Percentiles rank a stretch among this genome's conserved stretches.
Evolutionary conservation across 129 eudicot genomes (phyloP).

Genomic region (Daucus carota): DNA sequence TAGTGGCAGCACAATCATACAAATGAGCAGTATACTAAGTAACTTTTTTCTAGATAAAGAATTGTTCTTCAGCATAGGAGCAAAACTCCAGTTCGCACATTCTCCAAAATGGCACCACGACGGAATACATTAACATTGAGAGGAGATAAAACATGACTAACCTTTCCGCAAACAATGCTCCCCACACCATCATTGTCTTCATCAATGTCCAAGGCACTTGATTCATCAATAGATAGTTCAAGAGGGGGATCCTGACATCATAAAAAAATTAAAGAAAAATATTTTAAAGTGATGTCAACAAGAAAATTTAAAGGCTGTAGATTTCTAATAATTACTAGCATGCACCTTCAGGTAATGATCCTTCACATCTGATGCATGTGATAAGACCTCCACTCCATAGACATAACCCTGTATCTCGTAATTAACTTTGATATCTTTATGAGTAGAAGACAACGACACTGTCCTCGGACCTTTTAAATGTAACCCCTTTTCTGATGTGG

Average conservation of each 20-base stretch:
- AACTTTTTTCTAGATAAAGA: neutral
- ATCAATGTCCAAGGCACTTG: constrained; percentile 56
- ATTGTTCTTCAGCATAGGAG: neutral
- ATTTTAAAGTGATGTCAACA: constrained; percentile 3
- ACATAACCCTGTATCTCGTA: constrained; percentile 44
- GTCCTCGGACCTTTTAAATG: constrained; percentile 22
- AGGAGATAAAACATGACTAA: constrained; percentile 4
- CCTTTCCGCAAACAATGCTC: constrained; percentile 92
- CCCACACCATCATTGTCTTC: constrained; percentile 68
- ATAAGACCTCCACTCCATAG: constrained; percentile 41
- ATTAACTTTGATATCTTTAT: constrained; percentile 25
- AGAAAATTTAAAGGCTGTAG: neutral
- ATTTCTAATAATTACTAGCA: constrained; percentile 9
- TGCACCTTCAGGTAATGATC: constrained; percentile 48
- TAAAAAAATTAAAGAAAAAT: neutral
- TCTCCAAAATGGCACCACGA: neutral
- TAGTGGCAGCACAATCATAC: neutral
- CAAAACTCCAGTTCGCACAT: neutral
- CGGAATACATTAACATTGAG: neutral
- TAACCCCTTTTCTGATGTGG: constrained; percentile 17
- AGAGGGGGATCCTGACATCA: constrained; percentile 60
- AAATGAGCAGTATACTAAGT: neutral
- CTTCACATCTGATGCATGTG: constrained; percentile 35
- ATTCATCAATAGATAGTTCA: constrained; percentile 47
- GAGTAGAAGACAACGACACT: constrained; percentile 34